Evolutionary conservation across 495 filamentous ascomycete genomes (phyloP).

Genomic region (Trichoderma parareesei): DNA sequence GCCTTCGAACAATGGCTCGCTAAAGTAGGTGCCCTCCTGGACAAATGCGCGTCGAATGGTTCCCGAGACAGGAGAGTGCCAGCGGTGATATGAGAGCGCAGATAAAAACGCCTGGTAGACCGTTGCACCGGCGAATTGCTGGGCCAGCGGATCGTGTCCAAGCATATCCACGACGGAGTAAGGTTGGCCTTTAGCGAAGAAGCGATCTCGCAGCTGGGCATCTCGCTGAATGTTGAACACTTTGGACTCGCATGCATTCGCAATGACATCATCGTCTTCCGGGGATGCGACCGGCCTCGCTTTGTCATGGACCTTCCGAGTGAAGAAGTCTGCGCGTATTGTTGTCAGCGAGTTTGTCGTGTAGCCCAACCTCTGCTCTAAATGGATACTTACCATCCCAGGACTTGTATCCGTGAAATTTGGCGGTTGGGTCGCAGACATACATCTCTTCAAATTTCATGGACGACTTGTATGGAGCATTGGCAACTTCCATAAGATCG

Average conservation of each 20-base stretch:
- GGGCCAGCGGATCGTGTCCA: conserved; percentile 38
- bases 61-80: conserved; percentile 59
- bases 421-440: conserved; percentile 38
- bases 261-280: conserved; percentile 46
- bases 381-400: conserved; percentile 50
- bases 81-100: conserved; percentile 59
- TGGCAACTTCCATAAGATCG: conserved; percentile 42
- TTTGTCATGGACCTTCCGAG: conserved; percentile 44
- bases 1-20: conserved; percentile 50
- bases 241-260: conserved; percentile 58
- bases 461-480: conserved; percentile 30
- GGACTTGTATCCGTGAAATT: conserved; percentile 54
- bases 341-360: background rate
- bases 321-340: conserved; percentile 52
- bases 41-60: conserved; percentile 47
- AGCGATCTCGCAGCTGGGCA: conserved; percentile 42
- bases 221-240: conserved; percentile 37
- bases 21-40: conserved; percentile 60
- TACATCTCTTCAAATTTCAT: conserved; percentile 46
- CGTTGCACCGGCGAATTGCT: conserved; percentile 50
- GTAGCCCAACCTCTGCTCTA: background rate
- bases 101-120: conserved; percentile 63
- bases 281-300: conserved; percentile 52
- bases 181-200: conserved; percentile 65
- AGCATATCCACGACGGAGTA: conserved; percentile 60